Base-by-base conservation (phyloP, 768 basidiomycete species). In the Astraeus odoratus region DNA sequence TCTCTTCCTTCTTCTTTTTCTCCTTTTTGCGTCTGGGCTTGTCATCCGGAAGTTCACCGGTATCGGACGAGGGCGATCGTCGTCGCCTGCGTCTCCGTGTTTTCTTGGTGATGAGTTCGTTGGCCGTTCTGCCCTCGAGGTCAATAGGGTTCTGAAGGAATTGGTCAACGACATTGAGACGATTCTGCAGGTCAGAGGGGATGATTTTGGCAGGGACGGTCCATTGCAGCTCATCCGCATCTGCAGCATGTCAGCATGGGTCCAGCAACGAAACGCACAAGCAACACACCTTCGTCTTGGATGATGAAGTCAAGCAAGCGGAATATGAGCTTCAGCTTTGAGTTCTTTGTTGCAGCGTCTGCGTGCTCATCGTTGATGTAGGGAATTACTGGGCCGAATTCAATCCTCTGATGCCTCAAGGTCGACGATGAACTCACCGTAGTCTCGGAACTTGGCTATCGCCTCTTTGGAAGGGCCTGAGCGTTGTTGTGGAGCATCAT, bases 91-190 rank as follows among this genome's bases (percentile, higher is more conserved):
- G 73, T 29, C 74, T 49, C 13, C 69, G 72, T 8, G 68, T 63
- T 57, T 82, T 81, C 67, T 84, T 86, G 45, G 67, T 72, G 36
- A 97, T 65, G 36, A 96, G 68, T 40, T 84, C 73, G 2, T 80
- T 70, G 19, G 84, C 78, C 49, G 81, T 84, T 67, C 85, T 86
- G 33, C 84, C 89, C 37, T 83, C 74, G 27, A 89, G 73, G 54
- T 93, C 80, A 53, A 95, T 74, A 1, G 96, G 96, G 24, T 71
- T 75, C 59, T 75, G 71, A 48, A 98, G 74, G 72, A 82, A 98
- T 60, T 89, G 83, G 57, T 82, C 74, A 65, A 98, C 85, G 51
- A 93, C 80, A 42, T 75, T 76, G 55, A 86, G 66, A 40, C 76
- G 82, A 42, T 76, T 72, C 60, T 81, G 73, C 27, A 98, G 69